Conservation (phyloP, 257 asterid species). For the Ocimum tenuiflorum region DNA sequence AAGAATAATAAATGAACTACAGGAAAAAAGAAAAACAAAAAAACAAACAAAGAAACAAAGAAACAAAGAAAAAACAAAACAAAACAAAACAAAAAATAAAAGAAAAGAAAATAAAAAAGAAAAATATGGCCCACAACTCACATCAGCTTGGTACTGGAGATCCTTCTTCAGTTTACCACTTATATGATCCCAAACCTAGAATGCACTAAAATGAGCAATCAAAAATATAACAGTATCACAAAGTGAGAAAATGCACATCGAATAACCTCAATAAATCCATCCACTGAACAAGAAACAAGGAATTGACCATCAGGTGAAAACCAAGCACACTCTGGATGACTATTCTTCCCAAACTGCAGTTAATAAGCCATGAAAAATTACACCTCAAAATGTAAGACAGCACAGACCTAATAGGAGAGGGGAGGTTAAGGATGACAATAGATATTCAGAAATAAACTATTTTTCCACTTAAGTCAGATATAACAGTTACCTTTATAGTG, state of each 20-base stretch:
- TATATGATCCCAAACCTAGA: slow-evolving; percentile 93
- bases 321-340: slow-evolving; percentile 83
- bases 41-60: too few relatives aligned
- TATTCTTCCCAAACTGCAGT: slow-evolving; percentile 89
- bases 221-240: not conserved
- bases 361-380: slow-evolving; percentile 14
- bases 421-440: not conserved
- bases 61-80: too few relatives aligned
- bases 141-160: slow-evolving; percentile 98
- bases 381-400: slow-evolving; percentile 8
- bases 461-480: slow-evolving; percentile 3
- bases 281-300: slow-evolving; percentile 92
- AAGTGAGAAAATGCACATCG: slow-evolving; percentile 14
- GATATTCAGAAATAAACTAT: not conserved
- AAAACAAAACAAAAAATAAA: too few relatives aligned
- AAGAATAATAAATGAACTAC: not conserved
- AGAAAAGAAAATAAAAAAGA: too few relatives aligned
- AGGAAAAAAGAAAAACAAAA: not conserved
- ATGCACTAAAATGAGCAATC: slow-evolving; percentile 25
- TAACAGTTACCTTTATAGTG: slow-evolving; percentile 62
- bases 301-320: slow-evolving; percentile 98
- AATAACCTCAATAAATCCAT: slow-evolving; percentile 87
- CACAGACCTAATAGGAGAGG: slow-evolving; percentile 8
- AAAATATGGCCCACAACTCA: slow-evolving; percentile 30
- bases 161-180: slow-evolving; percentile 96